Evolutionary conservation across 1,284 basidiomycete species (phyloP), one percentile per base, ranked within the genome.

Genomic region (Marasmius sp.): DNA sequence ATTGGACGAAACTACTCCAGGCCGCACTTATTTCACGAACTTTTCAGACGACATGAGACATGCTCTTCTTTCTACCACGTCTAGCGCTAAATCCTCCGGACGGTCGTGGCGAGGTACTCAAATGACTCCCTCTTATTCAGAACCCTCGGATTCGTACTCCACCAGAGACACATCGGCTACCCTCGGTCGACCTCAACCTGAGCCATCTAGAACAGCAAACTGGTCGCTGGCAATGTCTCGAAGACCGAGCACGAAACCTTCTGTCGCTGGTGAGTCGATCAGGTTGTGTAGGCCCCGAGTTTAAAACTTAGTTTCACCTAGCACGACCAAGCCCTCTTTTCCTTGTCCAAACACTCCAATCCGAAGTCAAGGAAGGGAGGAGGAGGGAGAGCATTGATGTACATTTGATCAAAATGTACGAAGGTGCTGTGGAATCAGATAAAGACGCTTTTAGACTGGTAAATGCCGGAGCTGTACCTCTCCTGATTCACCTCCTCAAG

Each of bases 361-460:
- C 62, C 9, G 71, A 72, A 56, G 63, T 71, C 7, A 67, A 64
- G 49, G 66, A 64, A 33, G 66, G 66, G 34, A 53, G 69, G 47
- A 68, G 67, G 18, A 60, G 49, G n/a, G 64, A 66, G 1, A 64
- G 66, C 11, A 69, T 72, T 38, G 68, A 72, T 60, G 61, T 51
- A 0, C 67, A 66, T 52, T 48, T 72, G 51, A 49, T 51, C 20
- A 71, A 66, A 59, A 67, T 71, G 3, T 66, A 69, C n/a, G 38
- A 53, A 34, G 39, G 66, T 12, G 64, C 61, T 10, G 59, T 61
- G 38, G 58, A 63, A 22, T 71, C 69, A 0, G 64, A 67, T 22
- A 69, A 68, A 52, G 69, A 70, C 16, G 66, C 67, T 8, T 63
- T 68, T 43, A 69, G 65, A 54, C 57, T 72, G 45, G 65, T 71